Conservation (phyloP, 139 green algal species). For the Nannochloris sp. region DNA sequence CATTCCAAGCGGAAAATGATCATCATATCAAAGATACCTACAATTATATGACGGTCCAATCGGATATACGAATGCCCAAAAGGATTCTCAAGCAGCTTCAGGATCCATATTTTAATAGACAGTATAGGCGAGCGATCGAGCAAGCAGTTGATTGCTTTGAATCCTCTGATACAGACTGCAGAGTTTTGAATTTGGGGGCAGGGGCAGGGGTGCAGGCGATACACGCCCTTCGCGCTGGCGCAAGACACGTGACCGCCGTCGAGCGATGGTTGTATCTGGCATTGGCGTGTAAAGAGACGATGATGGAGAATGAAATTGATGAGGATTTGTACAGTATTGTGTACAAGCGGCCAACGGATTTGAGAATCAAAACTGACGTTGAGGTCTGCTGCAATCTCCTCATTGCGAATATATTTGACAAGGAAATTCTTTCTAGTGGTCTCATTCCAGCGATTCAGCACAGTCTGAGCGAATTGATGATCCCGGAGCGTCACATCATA, state of each 20-base stretch:
- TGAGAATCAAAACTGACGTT: slow-evolving; percentile 50
- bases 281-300: slow-evolving; percentile 45
- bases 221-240: slow-evolving; percentile 53
- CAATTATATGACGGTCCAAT: slow-evolving; percentile 77
- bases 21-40: slow-evolving; percentile 72
- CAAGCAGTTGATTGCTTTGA: slow-evolving; percentile 16
- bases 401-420: slow-evolving; percentile 61
- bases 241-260: slow-evolving; percentile 57
- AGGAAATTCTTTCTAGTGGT: slow-evolving; percentile 53
- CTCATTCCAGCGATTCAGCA: slow-evolving; percentile 50
- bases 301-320: slow-evolving; percentile 38
- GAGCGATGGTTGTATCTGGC: slow-evolving; percentile 77
- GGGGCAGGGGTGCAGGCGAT: slow-evolving; percentile 51
- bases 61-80: slow-evolving; percentile 48
- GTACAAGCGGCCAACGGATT: slow-evolving; percentile 63
- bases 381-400: slow-evolving; percentile 55
- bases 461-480: slow-evolving; percentile 32
- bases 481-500: slow-evolving; percentile 39
- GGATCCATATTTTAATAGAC: slow-evolving; percentile 28
- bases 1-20: slow-evolving; percentile 72
- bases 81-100: slow-evolving; percentile 35
- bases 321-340: slow-evolving; percentile 35
- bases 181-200: slow-evolving; percentile 52
- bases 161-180: slow-evolving; percentile 40
- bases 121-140: slow-evolving; percentile 29